Base-by-base conservation (phyloP, 2,329 filamentous ascomycete genomes). In the Fusarium tanahbumbuense region DNA sequence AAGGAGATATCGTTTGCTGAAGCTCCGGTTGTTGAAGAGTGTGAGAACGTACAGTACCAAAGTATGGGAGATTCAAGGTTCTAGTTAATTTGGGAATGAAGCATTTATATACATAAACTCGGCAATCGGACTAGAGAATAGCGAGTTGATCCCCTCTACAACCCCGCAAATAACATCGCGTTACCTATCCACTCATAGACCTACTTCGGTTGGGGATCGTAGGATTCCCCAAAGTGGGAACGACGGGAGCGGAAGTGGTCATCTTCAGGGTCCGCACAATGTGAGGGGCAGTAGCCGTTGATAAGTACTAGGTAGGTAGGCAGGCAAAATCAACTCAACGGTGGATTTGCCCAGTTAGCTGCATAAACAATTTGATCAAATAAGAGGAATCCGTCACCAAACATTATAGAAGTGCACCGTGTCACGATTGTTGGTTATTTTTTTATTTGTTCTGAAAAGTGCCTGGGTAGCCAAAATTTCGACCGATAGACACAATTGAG, bases 121-220 rank as follows among this genome's bases (percentile, higher is more conserved):
- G 63, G 70, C 18, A 48, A 50, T 72, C 71, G 71, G 69, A 62
- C 44, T 68, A 65, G 47, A 59, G 41, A 27, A 37, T 25, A 73
- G 71, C 71, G 71, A 73, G 59, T 60, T 56, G 30, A 37, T 42
- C 27, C 30, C n/a, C 37, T 48, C 22, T 27, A 15, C 30, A 56
- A 68, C 70, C 71, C 71, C 71, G 62, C 71, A 72, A 52, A 32
- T n/a, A 34, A 30, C 20, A 41, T 23, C 30, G 10, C 58, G 28
- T 30, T 27, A n/a, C 20, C 42, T 40, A 42, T 55, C 53, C 49
- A 60, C 54, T 16, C 44, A 44, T 44, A 23, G 9, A 25, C 13
- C 9, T 40, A 25, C 32, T 40, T 18, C 12, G 27, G 6, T 42
- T 52, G 22, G n/a, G 32, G 62, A 61, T 71, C 34, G 25, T 45